These are phyloP conservation scores for Tulasnella sp. DNA, from an alignment of 768 basidiomycete species.

Conservation along the genomic window DNA sequence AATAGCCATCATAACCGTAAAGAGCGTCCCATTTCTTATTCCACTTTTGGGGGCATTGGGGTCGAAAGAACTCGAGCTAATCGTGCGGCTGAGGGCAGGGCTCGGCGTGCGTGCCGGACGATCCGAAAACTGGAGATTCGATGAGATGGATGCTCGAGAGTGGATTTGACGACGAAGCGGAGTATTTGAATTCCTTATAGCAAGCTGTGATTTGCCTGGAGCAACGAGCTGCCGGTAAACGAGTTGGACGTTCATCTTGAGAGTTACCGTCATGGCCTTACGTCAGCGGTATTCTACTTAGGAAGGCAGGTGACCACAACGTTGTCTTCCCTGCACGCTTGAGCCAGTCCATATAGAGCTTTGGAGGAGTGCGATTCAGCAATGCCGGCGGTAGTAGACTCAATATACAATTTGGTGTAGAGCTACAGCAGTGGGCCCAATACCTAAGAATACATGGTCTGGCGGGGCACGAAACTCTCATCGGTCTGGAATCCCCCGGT, in stretches of 20 bases:
- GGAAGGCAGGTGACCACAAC: neutral
- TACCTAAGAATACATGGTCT: neutral
- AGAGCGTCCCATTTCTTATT: neutral
- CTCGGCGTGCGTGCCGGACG: neutral
- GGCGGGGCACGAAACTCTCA: neutral
- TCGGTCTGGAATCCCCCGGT: slow-evolving; percentile 12
- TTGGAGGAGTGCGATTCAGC: neutral
- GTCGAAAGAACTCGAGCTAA: neutral
- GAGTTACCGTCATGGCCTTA: neutral
- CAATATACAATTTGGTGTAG: neutral
- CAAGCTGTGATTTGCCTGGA: neutral
- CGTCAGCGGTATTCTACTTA: neutral
- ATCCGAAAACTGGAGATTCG: neutral
- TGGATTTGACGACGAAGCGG: neutral
- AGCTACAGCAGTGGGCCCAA: neutral
- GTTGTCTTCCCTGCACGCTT: too few relatives aligned
- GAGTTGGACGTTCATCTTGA: neutral
- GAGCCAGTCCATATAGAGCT: too few relatives aligned
- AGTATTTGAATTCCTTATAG: neutral
- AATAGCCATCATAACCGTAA: neutral
- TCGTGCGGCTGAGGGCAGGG: neutral
- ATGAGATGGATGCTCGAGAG: neutral
- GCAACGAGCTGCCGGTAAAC: neutral
- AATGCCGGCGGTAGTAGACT: neutral
- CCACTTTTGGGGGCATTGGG: slow-evolving; percentile 3